Conservation (phyloP, 1,139 yeast genomes). For the Hemisphaericaspora xylofermentans region DNA sequence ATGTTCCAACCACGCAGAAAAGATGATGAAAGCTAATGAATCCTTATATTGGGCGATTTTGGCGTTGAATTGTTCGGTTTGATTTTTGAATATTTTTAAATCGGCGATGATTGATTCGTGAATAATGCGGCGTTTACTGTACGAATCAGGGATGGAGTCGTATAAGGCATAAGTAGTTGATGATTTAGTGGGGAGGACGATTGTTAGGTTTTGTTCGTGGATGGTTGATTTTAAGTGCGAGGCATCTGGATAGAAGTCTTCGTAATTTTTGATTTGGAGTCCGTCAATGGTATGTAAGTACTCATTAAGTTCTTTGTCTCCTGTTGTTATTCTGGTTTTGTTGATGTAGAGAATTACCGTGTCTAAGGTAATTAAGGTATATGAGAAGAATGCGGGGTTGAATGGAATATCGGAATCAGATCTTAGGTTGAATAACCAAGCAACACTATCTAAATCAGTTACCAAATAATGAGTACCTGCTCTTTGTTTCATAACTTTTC, state of each 20-base stretch:
- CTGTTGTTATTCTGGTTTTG: constrained; percentile 27
- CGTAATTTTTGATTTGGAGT: constrained; percentile 31
- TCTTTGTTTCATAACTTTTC: constrained; percentile 23
- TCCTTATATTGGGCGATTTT: constrained; percentile 46
- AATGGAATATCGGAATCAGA: constrained; percentile 45
- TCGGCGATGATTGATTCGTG: constrained; percentile 37
- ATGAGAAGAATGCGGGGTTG: constrained; percentile 52
- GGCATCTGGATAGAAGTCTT: constrained; percentile 33
- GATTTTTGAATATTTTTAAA: constrained; percentile 38
- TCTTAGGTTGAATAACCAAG: constrained; percentile 55
- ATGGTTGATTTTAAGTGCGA: constrained; percentile 21
- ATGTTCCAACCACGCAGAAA: constrained; percentile 43
- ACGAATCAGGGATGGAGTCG: constrained; percentile 29
- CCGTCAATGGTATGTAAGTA: constrained; percentile 30
- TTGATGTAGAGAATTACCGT: constrained; percentile 39
- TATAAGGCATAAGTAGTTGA: constrained; percentile 36
- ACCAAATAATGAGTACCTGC: constrained; percentile 34
- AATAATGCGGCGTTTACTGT: constrained; percentile 24
- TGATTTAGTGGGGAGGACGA: constrained; percentile 34
- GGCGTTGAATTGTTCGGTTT: constrained; percentile 38
- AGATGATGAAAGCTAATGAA: constrained; percentile 41
- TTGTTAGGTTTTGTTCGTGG: constrained; percentile 15
- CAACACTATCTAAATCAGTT: constrained; percentile 51
- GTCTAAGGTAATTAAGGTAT: constrained; percentile 35
- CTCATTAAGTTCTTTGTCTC: constrained; percentile 18